These are phyloP conservation scores for Potentilla sterilis DNA, from an alignment of 306 rosid genomes.

Conservation along the genomic window DNA sequence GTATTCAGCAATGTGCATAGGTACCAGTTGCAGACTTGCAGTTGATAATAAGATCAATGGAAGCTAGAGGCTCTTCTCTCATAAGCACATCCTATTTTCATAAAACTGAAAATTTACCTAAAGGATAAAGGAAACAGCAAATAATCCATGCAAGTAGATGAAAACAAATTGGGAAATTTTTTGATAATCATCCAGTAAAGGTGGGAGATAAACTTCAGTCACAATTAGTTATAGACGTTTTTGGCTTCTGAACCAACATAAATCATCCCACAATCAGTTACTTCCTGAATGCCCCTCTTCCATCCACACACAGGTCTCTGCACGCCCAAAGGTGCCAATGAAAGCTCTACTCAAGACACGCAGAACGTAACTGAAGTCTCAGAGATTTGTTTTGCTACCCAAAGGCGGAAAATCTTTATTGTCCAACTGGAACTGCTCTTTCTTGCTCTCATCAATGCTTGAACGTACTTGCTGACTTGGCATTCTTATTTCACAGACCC, in stretches of 20 bases:
- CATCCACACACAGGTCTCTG: not conserved
- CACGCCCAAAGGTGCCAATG: not conserved
- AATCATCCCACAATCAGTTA: not conserved
- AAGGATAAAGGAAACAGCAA: not conserved
- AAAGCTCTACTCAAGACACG: not conserved
- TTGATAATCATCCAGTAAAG: not conserved
- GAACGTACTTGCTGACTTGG: slow-evolving; percentile 16
- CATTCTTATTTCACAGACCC: slow-evolving; percentile 19
- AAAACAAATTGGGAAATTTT: too few relatives aligned
- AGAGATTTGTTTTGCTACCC: not conserved
- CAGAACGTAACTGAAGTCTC: not conserved
- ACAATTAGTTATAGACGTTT: not conserved
- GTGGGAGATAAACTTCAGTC: not conserved
- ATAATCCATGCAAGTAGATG: not conserved
- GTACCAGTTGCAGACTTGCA: not conserved
- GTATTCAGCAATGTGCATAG: not conserved
- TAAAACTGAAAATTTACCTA: not conserved
- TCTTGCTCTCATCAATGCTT: not conserved
- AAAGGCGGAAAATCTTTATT: slow-evolving; percentile 28
- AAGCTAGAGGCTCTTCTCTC: not conserved
- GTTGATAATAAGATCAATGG: not conserved
- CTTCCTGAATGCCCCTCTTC: not conserved
- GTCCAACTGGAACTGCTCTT: slow-evolving; percentile 21
- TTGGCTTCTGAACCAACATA: not conserved
- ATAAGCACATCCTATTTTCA: not conserved